Percentiles rank a stretch among this genome's conserved stretches.
Evolutionary conservation across 2,329 filamentous ascomycete species (phyloP).

Genomic region (Fusarium beomiforme): DNA sequence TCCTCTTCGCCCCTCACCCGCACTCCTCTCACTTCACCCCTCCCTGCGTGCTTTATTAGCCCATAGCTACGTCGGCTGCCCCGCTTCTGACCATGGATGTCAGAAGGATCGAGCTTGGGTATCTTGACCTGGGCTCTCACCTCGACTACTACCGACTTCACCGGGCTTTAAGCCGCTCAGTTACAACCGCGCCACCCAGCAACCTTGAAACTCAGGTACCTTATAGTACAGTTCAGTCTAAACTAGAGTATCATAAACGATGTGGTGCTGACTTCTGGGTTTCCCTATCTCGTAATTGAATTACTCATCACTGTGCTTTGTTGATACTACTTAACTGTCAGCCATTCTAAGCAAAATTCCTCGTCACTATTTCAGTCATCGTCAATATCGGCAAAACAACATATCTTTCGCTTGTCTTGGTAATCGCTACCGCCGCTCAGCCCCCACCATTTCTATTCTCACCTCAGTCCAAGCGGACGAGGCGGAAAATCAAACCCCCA

Average conservation of each 20-base stretch:
- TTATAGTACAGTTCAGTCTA: not conserved
- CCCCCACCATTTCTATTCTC: constrained; percentile 20
- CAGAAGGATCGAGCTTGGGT: constrained; percentile 11
- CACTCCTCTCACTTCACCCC: constrained; percentile 12
- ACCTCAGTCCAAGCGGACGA: constrained; percentile 22
- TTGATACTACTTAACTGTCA: not conserved
- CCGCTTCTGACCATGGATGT: constrained; percentile 21
- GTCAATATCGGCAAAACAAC: constrained; percentile 7
- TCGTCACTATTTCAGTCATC: constrained; percentile 7
- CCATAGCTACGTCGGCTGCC: constrained; percentile 16
- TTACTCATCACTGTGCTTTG: not conserved
- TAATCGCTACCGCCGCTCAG: constrained; percentile 20
- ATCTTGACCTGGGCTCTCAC: constrained; percentile 27
- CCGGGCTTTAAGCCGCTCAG: not conserved
- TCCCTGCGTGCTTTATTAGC: constrained; percentile 20
- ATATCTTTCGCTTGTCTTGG: constrained; percentile 28
- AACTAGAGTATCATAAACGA: not conserved
- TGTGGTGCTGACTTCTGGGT: not conserved
- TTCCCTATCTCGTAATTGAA: not conserved
- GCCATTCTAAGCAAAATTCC: constrained; percentile 4
- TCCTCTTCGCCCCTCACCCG: constrained; percentile 28
- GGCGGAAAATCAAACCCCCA: constrained; percentile 21
- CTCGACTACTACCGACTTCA: constrained; percentile 22
- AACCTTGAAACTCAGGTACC: not conserved
- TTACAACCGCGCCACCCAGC: constrained; percentile 37